Base-by-base conservation (phyloP, 2,329 filamentous ascomycete species). In the Helotiales sp. region DNA sequence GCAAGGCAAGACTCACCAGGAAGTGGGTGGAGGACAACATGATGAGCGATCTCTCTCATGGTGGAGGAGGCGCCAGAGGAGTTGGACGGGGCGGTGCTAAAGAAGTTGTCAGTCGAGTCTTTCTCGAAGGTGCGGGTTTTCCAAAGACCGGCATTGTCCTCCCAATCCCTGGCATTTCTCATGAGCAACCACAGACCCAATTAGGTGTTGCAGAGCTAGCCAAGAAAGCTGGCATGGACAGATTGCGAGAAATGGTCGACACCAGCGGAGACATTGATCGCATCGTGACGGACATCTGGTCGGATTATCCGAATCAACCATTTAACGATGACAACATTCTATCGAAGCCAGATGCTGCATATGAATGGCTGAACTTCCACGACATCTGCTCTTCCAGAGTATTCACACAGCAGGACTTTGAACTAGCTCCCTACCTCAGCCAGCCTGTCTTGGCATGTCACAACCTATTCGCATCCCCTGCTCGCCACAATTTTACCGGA, bases 321-420 rank as follows among this genome's bases (percentile, higher is more conserved):
- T 99, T 89, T 74, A 96, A 97, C 75, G 95, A 99, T 71, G 95
- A 99, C 73, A 89, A 87, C 0, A 88, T 91, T 65, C 85, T 99
- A 30, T 90, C 87, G 31, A 99, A 99, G 70, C 96, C 96, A 0
- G 86, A 88, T 64, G 77, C 83, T 1, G 72, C 72, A 5, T 96
- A 96, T 72, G 93, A 97, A 69, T 99, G 95, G 95, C 83, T 99
- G 55, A 81, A 96, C 72, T 98, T 99, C 74, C 90, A 97, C 73
- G 95, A 98, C 68, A 78, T 80, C 0, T 86, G 96, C 62, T 91
- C 91, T 24, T 86, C 87, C 0, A 85, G 87, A 36, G 81, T 98
- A 1, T 96, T 87, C 70, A 78, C 85, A n/a, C 87, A 84, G 58
- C 93, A 97, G 71, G 93, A 96, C 55, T 99, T 95, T 90, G 95